These are phyloP conservation scores for Candida xyloterini DNA, from an alignment of 805 yeast species.

Conservation along the genomic window DNA sequence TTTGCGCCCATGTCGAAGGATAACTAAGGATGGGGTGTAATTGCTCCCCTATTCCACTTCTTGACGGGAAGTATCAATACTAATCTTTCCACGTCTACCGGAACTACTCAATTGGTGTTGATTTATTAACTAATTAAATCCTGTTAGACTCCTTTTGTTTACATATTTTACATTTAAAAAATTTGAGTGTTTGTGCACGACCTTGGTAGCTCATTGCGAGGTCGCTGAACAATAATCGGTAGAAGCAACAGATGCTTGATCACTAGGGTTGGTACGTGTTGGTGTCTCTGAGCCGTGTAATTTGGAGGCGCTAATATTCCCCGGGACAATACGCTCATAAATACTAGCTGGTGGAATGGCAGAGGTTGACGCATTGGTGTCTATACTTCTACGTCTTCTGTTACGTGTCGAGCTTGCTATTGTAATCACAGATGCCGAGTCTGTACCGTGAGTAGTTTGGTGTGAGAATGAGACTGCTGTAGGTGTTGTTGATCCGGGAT, in stretches of 20 bases:
- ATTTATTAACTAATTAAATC: conserved; percentile 8
- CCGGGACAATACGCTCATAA: conserved; percentile 46
- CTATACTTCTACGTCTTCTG: conserved; percentile 34
- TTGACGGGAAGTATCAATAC: conserved; percentile 3
- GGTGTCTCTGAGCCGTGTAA: conserved; percentile 6
- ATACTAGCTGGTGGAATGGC: conserved; percentile 77
- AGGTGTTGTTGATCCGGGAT: conserved; percentile 5
- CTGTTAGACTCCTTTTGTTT: conserved; percentile 14
- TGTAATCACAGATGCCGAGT: conserved; percentile 34
- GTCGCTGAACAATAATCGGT: conserved; percentile 18
- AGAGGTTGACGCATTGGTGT: conserved; percentile 59
- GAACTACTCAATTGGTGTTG: neutral
- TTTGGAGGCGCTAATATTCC: conserved; percentile 15
- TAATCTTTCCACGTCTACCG: conserved; percentile 2
- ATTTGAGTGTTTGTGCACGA: conserved; percentile 10
- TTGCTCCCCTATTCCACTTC: conserved; percentile 9
- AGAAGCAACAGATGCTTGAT: conserved; percentile 19
- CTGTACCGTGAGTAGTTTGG: conserved; percentile 15
- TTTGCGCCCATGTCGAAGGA: conserved; percentile 23
- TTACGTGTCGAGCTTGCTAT: conserved; percentile 35
- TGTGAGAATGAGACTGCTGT: conserved; percentile 6
- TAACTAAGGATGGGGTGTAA: conserved; percentile 1
- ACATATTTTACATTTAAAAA: conserved; percentile 8
- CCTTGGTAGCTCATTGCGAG: conserved; percentile 14
- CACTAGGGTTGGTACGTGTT: conserved; percentile 9